phyloP scores from a whole-genome alignment of 495 filamentous ascomycete genomes.

The Sordaria brevicollis region DNA sequence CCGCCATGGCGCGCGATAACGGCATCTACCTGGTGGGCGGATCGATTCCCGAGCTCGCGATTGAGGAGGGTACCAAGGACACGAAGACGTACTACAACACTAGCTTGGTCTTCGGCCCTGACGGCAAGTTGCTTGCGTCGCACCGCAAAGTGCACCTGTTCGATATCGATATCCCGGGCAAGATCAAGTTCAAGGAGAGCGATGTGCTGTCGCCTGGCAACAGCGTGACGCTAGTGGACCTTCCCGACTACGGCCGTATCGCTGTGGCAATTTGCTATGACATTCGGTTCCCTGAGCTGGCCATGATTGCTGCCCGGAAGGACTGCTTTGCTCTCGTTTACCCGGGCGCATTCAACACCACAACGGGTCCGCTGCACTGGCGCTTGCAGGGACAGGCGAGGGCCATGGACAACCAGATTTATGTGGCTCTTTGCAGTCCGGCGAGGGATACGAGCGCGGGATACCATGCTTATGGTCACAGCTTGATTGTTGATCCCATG shows the following conservation, averaged over 20 bases:
- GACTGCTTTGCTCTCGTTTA: slow-evolving; percentile 75
- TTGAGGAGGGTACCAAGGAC: slow-evolving; percentile 7
- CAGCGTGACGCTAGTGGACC: slow-evolving; percentile 67
- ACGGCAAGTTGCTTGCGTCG: slow-evolving; percentile 65
- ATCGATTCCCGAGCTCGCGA: slow-evolving; percentile 75
- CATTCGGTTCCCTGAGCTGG: slow-evolving; percentile 89
- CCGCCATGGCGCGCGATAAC: slow-evolving; percentile 64
- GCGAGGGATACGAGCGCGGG: slow-evolving; percentile 65
- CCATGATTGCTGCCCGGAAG: slow-evolving; percentile 71
- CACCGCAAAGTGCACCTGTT: slow-evolving; percentile 98
- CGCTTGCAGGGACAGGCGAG: slow-evolving; percentile 68
- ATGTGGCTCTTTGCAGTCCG: slow-evolving; percentile 86
- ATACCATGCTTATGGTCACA: slow-evolving; percentile 91
- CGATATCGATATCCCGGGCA: slow-evolving; percentile 95
- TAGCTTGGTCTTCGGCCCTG: slow-evolving; percentile 67
- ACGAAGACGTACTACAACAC: slow-evolving; percentile 83
- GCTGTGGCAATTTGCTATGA: slow-evolving; percentile 94
- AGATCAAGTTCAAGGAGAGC: slow-evolving; percentile 83
- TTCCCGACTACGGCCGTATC: slow-evolving; percentile 77
- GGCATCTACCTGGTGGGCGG: slow-evolving; percentile 77
- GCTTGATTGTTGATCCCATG: slow-evolving; percentile 80
- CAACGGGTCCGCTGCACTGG: slow-evolving; percentile 91
- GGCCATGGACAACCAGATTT: slow-evolving; percentile 90
- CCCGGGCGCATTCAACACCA: slow-evolving; percentile 91
- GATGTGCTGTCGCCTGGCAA: slow-evolving; percentile 80